A percentile compares a stretch with the other conserved stretches of the same genome.
phyloP scores from a whole-genome alignment of 176 grass and related monocot species.

The Oryza longistaminata region DNA sequence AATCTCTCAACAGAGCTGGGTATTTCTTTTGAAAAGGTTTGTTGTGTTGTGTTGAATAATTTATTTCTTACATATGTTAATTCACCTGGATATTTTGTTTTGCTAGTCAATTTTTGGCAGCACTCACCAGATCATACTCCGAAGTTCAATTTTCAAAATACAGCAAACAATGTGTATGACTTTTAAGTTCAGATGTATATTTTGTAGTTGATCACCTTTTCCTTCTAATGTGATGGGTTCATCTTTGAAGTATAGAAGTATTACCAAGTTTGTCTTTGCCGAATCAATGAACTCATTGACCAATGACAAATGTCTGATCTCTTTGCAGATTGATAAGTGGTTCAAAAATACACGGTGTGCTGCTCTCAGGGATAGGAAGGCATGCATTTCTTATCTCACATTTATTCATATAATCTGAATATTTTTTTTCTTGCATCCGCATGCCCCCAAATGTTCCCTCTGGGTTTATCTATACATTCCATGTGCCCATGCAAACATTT shows the following conservation, averaged over 20 bases:
- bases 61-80: slow-evolving; percentile 10
- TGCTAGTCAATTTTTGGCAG: slow-evolving; percentile 10
- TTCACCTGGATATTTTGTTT: background rate
- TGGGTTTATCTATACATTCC: background rate
- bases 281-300: background rate
- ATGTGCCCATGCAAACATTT: slow-evolving; percentile 20
- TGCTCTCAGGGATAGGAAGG: slow-evolving; percentile 86
- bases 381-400: slow-evolving; percentile 45
- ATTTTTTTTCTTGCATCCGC: slow-evolving; percentile 7
- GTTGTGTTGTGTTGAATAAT: slow-evolving; percentile 8
- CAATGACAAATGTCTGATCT: slow-evolving; percentile 25
- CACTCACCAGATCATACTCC: background rate
- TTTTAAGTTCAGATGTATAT: slow-evolving; percentile 1
- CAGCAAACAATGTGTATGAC: slow-evolving; percentile 5
- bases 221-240: background rate
- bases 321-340: slow-evolving; percentile 85
- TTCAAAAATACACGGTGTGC: slow-evolving; percentile 97
- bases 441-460: slow-evolving; percentile 1
- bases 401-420: slow-evolving; percentile 21
- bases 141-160: background rate
- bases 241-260: slow-evolving; percentile 20
- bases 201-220: background rate
- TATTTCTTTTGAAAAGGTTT: slow-evolving; percentile 87
- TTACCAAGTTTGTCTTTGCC: background rate
- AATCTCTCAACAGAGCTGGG: slow-evolving; percentile 73